Evolutionary conservation across 2,329 filamentous ascomycete genomes (phyloP), one percentile per base, ranked within the genome.

Genomic region (Sporothrix protearum): DNA sequence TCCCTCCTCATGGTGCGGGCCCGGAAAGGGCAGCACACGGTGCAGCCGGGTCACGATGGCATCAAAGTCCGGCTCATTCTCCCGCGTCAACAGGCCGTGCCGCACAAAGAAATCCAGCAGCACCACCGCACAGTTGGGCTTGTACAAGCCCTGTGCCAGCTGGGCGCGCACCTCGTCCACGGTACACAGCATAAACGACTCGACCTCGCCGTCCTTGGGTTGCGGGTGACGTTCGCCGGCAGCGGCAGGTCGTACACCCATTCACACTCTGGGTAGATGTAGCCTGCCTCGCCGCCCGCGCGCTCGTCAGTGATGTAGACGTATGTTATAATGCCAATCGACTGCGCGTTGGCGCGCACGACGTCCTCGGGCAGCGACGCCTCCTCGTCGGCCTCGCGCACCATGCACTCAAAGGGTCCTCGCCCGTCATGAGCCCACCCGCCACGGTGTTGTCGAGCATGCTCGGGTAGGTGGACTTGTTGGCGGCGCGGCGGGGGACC

Each of bases 371-470:
- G 87, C 25, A 99, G 82, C 49, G 89, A 92, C 0, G 96, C 96
- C 79, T 99, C 96, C 81, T 99, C 96, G 74, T 90, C 90, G 2
- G 91, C 91, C 81, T 99, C 96, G 70, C 95, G 88, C 25, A 97
- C 86, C 69, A 97, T 82, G 79, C 91, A 93, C 78, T 95, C 93
- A 66, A 94, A 91, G 0, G 91, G 28, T 85, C 85, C 79, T 97
- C 94, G 16, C 90, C 91, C 0, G 92, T 92, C 79, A 91, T 89
- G 75, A 98, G 89, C 0, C 93, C 87, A n/a, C 87, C 87, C 0
- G 94, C 96, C 7, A 97, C 96, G 1, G 94, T 94, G 80, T 98
- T 99, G 80, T 99, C 96, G 75, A 99, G 84, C 87, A 97, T 94
- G n/a, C 91, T 87, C 0, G 91, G 91, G 78, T 95, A 99, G 0